Base-by-base conservation (phyloP, 2,329 filamentous ascomycete species). In the Cytospora mali region DNA sequence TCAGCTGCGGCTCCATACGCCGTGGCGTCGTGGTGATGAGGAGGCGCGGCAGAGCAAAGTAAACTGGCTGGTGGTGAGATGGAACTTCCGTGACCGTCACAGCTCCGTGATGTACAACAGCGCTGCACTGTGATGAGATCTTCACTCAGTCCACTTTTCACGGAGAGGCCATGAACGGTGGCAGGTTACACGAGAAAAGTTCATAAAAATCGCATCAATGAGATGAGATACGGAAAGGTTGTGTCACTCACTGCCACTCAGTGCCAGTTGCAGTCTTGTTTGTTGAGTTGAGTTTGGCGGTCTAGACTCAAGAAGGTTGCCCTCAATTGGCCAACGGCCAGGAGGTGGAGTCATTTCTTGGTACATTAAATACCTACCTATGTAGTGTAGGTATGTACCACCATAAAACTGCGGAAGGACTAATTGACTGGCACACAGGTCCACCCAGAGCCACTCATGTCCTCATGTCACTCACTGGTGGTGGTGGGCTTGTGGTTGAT, bases 111-210 rank as follows among this genome's bases (percentile, higher is more conserved):
- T 42, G 39, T 18, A 18, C 39, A 42, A 21, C n/a, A n/a, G 18
- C 13, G 39, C 39, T 42, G 35, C 57, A 59, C 57, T 59, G 57
- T 59, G 49, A 53, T 31, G 57, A 59, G 49, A 59, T 53, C 42
- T 48, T 59, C 57, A 59, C 51, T 49, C 57, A 21, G 35, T 59
- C 49, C 57, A 50, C 57, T 51, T 59, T 59, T 48, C 49, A 59
- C 27, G 57, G 57, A 50, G 33, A 59, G 49, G 49, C 57, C 57
- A 46, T 42, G 57, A 42, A 25, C 6, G 31, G 52, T 35, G 33
- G 33, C 33, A 35, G 33, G 33, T 35, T 35, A 6, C 33, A 35
- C 13, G 14, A 18, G 53, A 35, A 21, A 10, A 42, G 39, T 42
- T n/a, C 39, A n/a, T 51, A 49, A 48, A 51, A 59, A 48, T 53